These are phyloP conservation scores for Sphagnum tenellum DNA, from an alignment of 225 moss, liverwort and hornwort species.

Conservation along the genomic window DNA sequence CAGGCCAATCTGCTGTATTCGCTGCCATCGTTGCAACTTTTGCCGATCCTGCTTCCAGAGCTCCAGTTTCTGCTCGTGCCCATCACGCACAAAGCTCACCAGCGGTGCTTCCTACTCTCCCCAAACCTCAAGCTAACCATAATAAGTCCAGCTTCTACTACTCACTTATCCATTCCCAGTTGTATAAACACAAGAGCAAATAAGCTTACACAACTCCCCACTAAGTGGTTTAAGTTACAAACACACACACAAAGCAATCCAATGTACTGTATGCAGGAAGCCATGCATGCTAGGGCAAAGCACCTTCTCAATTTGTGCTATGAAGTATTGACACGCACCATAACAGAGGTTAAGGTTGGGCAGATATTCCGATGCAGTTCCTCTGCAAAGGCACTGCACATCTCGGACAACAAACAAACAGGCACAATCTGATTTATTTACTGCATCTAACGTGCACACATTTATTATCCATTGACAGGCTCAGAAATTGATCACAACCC, in stretches of 20 bases:
- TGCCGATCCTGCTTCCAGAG: conserved; percentile 67
- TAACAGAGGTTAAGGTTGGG: conserved; percentile 53
- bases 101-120: conserved; percentile 67
- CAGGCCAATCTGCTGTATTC: conserved; percentile 37
- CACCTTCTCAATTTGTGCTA: no score
- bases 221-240: no score
- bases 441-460: no score
- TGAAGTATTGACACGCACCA: conserved; percentile 22
- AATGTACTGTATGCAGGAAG: no score
- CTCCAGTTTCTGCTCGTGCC: conserved; percentile 83
- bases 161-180: neutral
- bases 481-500: no score
- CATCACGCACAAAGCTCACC: conserved; percentile 79
- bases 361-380: conserved; percentile 81
- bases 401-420: no score
- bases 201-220: no score
- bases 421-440: no score
- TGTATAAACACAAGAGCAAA: no score
- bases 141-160: neutral
- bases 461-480: no score
- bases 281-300: no score
- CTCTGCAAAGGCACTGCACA: conserved; percentile 83
- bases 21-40: conserved; percentile 82
- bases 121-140: conserved; percentile 1
- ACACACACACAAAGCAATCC: no score